Conservation (phyloP, 2,329 filamentous ascomycete species). For the Ophiostoma tasmaniense region DNA sequence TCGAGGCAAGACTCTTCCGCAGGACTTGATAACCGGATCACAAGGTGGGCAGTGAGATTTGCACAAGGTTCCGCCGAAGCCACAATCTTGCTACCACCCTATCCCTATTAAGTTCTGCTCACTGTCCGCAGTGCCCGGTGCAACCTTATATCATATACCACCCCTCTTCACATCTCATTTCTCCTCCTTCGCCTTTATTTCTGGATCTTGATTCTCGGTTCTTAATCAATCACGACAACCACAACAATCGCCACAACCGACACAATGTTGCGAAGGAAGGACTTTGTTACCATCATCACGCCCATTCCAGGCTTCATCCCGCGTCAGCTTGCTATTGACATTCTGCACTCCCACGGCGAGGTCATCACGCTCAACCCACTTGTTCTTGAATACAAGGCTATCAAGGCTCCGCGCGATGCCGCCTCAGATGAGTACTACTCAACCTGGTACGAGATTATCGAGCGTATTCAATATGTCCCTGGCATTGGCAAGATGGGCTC, state of each 20-base stretch:
- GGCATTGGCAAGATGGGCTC: constrained; percentile 57
- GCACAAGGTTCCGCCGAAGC: neutral
- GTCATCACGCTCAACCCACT: constrained; percentile 64
- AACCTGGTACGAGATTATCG: constrained; percentile 64
- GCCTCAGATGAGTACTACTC: constrained; percentile 63
- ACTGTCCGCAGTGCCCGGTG: neutral
- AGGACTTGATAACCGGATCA: neutral
- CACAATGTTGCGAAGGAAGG: constrained; percentile 48
- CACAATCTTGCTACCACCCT: neutral
- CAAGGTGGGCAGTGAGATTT: neutral
- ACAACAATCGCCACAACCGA: constrained; percentile 9
- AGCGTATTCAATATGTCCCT: constrained; percentile 60
- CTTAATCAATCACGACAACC: constrained; percentile 9
- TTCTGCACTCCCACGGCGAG: constrained; percentile 62
- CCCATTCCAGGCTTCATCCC: constrained; percentile 63
- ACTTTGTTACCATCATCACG: constrained; percentile 59
- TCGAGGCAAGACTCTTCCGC: neutral
- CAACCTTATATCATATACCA: neutral
- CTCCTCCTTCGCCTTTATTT: neutral
- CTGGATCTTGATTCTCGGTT: neutral
- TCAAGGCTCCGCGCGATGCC: constrained; percentile 58
- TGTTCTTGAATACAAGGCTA: constrained; percentile 54
- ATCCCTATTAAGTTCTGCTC: neutral
- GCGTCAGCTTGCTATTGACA: constrained; percentile 62
- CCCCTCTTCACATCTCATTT: neutral